A percentile compares a stretch with the other conserved stretches of the same genome.
phyloP scores from a whole-genome alignment of 192 early-diverging fungal species.

The Coemansia sp. region DNA sequence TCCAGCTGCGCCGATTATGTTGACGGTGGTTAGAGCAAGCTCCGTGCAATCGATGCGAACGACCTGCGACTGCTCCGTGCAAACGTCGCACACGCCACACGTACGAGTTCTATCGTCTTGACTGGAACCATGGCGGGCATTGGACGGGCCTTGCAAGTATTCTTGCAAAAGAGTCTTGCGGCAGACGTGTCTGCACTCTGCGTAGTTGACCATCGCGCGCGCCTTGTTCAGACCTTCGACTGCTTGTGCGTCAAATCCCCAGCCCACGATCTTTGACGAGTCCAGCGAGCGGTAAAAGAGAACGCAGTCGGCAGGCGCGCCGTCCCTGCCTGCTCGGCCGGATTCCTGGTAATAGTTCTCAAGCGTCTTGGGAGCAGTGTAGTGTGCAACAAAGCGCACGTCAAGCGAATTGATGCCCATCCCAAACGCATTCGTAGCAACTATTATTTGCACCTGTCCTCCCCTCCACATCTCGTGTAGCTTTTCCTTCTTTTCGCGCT shows the following conservation, averaged over 20 bases:
- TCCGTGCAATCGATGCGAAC: slow-evolving; percentile 55
- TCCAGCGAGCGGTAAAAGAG: slow-evolving; percentile 68
- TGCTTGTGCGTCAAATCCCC: slow-evolving; percentile 59
- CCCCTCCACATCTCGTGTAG: slow-evolving; percentile 50
- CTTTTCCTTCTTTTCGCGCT: slow-evolving; percentile 41
- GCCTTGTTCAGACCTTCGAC: slow-evolving; percentile 61
- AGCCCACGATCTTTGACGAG: slow-evolving; percentile 60
- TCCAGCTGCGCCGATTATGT: slow-evolving; percentile 23
- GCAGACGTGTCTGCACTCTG: slow-evolving; percentile 62
- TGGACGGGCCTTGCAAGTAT: slow-evolving; percentile 52
- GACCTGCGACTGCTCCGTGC: slow-evolving; percentile 9
- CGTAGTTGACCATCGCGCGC: slow-evolving; percentile 63
- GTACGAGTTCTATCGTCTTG: slow-evolving; percentile 32
- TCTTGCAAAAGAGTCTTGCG: slow-evolving; percentile 62
- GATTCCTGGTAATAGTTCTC: slow-evolving; percentile 75
- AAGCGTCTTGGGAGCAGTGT: slow-evolving; percentile 51
- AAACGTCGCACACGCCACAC: slow-evolving; percentile 48
- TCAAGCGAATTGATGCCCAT: slow-evolving; percentile 58
- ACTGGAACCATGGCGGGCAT: background rate
- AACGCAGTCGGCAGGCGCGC: slow-evolving; percentile 65
- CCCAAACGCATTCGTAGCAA: slow-evolving; percentile 57
- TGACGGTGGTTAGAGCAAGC: slow-evolving; percentile 27
- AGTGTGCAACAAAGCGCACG: slow-evolving; percentile 58
- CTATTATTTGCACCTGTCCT: slow-evolving; percentile 45
- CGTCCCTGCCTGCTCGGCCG: slow-evolving; percentile 74